Base-by-base conservation (phyloP, 2,329 filamentous ascomycete species). In the Fusarium oligoseptatum region DNA sequence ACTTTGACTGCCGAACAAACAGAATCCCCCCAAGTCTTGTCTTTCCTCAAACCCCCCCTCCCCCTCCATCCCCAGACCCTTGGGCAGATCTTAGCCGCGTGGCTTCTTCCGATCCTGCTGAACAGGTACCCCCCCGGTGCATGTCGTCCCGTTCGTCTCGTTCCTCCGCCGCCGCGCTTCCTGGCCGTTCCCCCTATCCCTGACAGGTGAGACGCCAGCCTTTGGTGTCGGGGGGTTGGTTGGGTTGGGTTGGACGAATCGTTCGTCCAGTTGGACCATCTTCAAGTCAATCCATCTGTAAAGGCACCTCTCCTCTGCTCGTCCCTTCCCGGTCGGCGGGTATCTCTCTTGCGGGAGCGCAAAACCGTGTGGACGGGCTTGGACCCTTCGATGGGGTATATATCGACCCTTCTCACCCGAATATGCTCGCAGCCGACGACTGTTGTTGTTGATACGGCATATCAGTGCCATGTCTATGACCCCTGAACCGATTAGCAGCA, bases 361-460 rank as follows among this genome's bases (percentile, higher is more conserved):
- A 48, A 20, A 20, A 39, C 6, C 45, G 45, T 50, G 45, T 50
- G 45, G 45, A 50, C 45, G 15, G 15, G 29, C 29, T 32, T 24
- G 52, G 14, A 27, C 50, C 29, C 29, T 50, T 50, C 24, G 20
- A 67, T 37, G 43, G 60, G 24, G 37, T 50, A 62, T 39, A 64
- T 64, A 63, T 68, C 50, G 10, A 58, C 12, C n/a, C 24, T 56
- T 24, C 34, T 37, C 45, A 20, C 55, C 64, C 43, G 29, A 66
- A 58, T 15, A 75, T 75, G 70, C 22, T 66, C 11, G 37, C 36
- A 50, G 41, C 55, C 10, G 17, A 50, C 36, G 24, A 34, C 20
- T 15, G 7, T 37, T 15, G 7, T 37, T 67, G 60, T 41, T 67
- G 60, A 71, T 48, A 29, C 15, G 37, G 64, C 56, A 73, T 70